Base-by-base conservation (phyloP, 768 basidiomycete species). In the Naganishia onofrii region DNA sequence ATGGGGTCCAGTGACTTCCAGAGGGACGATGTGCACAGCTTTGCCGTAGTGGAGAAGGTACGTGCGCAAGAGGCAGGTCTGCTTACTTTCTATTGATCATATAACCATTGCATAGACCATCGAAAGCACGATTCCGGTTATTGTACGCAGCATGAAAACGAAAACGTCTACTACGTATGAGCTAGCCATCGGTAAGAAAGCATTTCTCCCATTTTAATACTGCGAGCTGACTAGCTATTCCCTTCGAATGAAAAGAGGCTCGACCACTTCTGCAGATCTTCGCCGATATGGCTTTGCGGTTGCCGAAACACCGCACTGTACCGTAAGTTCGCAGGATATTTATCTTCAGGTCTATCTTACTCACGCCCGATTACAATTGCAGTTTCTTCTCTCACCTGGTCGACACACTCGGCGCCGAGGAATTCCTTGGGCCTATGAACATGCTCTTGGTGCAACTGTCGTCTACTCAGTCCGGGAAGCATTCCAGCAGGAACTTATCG, bases 1-100 rank as follows among this genome's bases (percentile, higher is more conserved):
- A 97, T 98, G 92, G 95, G 96, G 23, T 92, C 94, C n/a, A 94
- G 92, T 72, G 89, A 97, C 21, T 91, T 97, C 83, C 95, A 96
- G 77, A 86, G 93, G 56, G 96, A 99, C 74, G 96, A 99, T 78
- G 87, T 90, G 0, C 94, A 95, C 81, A 94, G 91, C 77, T 95
- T 96, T 84, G 87, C 88, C 44, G 93, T 98, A 10, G 91, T 98
- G 1, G 93, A 97, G 79, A 90, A 90, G 60, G 60, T 63, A 44
- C 19, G 60, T 51, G 7, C 19, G 23, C 48, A 51, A 3, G 23
- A 44, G 48, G 21, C n/a, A 12, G 48, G 23, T 21, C 48, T 8
- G 4, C 21, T 51, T n/a, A 51, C n/a, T 51, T n/a, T 51, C 3
- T 51, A 26, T 13, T 48, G 13, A 48, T 36, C 8, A 9, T 13